phyloP scores from a whole-genome alignment of 2,329 filamentous ascomycete species.

The Fusarium stilboides region DNA sequence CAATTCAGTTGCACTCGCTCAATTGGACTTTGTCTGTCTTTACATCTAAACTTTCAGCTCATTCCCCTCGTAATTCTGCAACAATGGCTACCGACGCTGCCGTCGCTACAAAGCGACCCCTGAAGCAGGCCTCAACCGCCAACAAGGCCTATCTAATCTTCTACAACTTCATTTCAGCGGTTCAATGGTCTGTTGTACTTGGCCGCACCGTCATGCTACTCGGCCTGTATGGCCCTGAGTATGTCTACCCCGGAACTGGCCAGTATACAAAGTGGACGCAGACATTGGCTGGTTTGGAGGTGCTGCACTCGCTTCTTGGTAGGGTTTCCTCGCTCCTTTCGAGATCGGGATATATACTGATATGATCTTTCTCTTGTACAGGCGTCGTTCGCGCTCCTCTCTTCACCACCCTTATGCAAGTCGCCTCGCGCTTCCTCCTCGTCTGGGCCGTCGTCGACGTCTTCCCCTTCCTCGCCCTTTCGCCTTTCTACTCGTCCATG shows the following conservation, averaged over 20 bases:
- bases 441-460: conserved; percentile 86
- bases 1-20: neutral
- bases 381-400: conserved; percentile 89
- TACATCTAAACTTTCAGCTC: neutral
- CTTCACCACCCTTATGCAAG: conserved; percentile 90
- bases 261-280: conserved; percentile 84
- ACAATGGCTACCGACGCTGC: conserved; percentile 46
- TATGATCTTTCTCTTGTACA: conserved; percentile 52
- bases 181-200: conserved; percentile 85
- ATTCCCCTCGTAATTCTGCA: neutral
- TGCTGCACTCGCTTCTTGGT: conserved; percentile 86
- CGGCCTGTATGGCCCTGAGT: conserved; percentile 66
- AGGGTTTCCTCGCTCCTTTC: conserved; percentile 48
- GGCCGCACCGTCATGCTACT: conserved; percentile 74
- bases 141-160: conserved; percentile 81
- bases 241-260: conserved; percentile 74
- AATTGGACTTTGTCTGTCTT: neutral
- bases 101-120: conserved; percentile 41
- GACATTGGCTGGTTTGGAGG: conserved; percentile 85
- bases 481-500: conserved; percentile 80
- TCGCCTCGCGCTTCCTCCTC: conserved; percentile 87
- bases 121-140: conserved; percentile 52
- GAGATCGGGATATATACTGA: conserved; percentile 6
- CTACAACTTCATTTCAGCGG: conserved; percentile 86
- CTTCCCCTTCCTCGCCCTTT: conserved; percentile 77